Conservation (phyloP, 148 eudicot genomes). For the Rhododendron williamsianum region DNA sequence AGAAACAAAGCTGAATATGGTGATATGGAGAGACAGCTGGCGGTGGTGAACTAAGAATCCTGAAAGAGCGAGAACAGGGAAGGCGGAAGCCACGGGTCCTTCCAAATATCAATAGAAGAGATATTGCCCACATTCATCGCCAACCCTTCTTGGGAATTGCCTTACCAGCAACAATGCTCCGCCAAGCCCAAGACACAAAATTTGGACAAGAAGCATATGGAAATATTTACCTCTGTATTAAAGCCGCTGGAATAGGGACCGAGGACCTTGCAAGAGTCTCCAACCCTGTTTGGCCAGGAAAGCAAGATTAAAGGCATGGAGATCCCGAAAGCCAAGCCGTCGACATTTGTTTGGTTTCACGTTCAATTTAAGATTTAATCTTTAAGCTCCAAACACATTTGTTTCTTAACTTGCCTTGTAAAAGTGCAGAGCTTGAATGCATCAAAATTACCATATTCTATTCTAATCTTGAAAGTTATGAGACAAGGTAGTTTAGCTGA, state of each 20-base stretch:
- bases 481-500: background rate
- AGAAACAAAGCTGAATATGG: background rate
- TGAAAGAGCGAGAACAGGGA: background rate
- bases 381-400: background rate
- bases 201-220: too few relatives aligned
- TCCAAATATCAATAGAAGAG: background rate
- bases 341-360: background rate
- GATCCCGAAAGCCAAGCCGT: too few relatives aligned
- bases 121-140: background rate
- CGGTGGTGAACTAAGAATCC: background rate
- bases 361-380: background rate
- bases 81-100: background rate
- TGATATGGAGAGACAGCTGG: background rate
- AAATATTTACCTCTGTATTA: too few relatives aligned
- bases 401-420: background rate
- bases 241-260: too few relatives aligned
- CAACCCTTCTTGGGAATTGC: background rate
- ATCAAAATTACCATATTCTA: background rate
- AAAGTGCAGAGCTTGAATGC: background rate
- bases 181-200: too few relatives aligned
- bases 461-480: background rate
- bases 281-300: too few relatives aligned
- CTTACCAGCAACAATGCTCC: too few relatives aligned
- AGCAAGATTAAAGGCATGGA: too few relatives aligned
- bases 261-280: too few relatives aligned